These are phyloP conservation scores for Podospora pseudocomata DNA, from an alignment of 495 filamentous ascomycete species.

Conservation along the genomic window DNA sequence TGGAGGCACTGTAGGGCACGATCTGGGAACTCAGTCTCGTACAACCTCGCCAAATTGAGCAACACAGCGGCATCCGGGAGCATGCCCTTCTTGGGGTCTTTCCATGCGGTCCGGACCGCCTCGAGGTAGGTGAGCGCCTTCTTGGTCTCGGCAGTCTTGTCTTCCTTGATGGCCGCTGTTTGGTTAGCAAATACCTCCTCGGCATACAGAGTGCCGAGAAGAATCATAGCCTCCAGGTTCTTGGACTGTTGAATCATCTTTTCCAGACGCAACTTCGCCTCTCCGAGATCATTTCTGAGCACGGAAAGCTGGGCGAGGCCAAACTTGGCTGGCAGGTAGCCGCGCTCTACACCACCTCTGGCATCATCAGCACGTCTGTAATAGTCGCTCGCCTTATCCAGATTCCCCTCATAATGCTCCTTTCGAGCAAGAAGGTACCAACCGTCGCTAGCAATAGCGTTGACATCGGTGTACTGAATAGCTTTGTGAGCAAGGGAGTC, in stretches of 20 bases:
- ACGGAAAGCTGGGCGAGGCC: slow-evolving; percentile 85
- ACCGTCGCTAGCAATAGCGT: slow-evolving; percentile 90
- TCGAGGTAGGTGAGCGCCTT: slow-evolving; percentile 83
- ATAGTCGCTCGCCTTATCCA: slow-evolving; percentile 67
- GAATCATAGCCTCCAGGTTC: slow-evolving; percentile 83
- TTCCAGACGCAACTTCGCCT: slow-evolving; percentile 89
- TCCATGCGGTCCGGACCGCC: slow-evolving; percentile 82
- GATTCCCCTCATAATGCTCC: slow-evolving; percentile 70
- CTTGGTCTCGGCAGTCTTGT: slow-evolving; percentile 75
- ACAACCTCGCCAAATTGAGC: slow-evolving; percentile 85
- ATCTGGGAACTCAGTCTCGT: slow-evolving; percentile 79
- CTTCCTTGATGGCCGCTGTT: slow-evolving; percentile 69
- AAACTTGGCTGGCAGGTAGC: slow-evolving; percentile 89
- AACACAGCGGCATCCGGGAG: slow-evolving; percentile 81
- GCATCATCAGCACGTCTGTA: slow-evolving; percentile 87
- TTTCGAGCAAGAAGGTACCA: slow-evolving; percentile 93
- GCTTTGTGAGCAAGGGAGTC: slow-evolving; percentile 87
- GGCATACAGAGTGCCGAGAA: slow-evolving; percentile 84
- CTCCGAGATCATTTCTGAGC: slow-evolving; percentile 75
- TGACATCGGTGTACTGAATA: slow-evolving; percentile 91
- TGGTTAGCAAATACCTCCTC: slow-evolving; percentile 87
- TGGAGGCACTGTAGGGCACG: slow-evolving; percentile 87
- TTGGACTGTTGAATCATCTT: slow-evolving; percentile 85
- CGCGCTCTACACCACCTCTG: slow-evolving; percentile 79
- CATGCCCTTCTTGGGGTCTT: slow-evolving; percentile 74